Conservation (phyloP, 2,329 filamentous ascomycete genomes). For the Sporothrix protearum region DNA sequence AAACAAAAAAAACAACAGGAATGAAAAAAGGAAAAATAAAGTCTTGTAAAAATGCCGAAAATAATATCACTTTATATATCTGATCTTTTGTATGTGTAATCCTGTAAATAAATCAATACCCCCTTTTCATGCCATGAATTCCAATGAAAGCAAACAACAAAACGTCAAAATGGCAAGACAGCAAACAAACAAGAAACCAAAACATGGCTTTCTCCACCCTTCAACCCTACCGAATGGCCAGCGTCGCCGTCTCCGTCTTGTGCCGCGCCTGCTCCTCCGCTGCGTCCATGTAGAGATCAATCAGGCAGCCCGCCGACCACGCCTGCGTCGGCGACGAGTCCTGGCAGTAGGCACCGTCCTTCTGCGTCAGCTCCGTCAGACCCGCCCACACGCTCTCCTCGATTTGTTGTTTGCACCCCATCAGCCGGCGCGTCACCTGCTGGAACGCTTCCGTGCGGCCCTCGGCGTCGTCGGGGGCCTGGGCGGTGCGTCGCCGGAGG, state of each 20-base stretch:
- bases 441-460: slow-evolving; percentile 86
- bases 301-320: slow-evolving; percentile 91
- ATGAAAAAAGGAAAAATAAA: no score
- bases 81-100: no score
- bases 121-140: background rate
- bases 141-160: background rate
- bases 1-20: no score
- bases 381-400: slow-evolving; percentile 80
- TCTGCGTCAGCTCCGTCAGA: slow-evolving; percentile 87
- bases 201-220: background rate
- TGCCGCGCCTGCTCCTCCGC: slow-evolving; percentile 47
- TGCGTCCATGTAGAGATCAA: slow-evolving; percentile 95
- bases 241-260: background rate
- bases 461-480: slow-evolving; percentile 47
- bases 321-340: slow-evolving; percentile 97
- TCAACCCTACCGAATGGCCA: slow-evolving; percentile 6
- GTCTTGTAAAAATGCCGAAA: no score
- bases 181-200: background rate
- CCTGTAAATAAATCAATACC: no score
- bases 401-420: slow-evolving; percentile 82
- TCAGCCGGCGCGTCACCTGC: slow-evolving; percentile 80
- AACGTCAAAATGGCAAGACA: background rate
- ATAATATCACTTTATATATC: no score
- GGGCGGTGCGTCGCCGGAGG: slow-evolving; percentile 61
- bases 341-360: slow-evolving; percentile 73